A percentile compares a stretch with the other conserved stretches of the same genome.
Conservation (phyloP, 495 filamentous ascomycete genomes). For the Podospora appendiculata region DNA sequence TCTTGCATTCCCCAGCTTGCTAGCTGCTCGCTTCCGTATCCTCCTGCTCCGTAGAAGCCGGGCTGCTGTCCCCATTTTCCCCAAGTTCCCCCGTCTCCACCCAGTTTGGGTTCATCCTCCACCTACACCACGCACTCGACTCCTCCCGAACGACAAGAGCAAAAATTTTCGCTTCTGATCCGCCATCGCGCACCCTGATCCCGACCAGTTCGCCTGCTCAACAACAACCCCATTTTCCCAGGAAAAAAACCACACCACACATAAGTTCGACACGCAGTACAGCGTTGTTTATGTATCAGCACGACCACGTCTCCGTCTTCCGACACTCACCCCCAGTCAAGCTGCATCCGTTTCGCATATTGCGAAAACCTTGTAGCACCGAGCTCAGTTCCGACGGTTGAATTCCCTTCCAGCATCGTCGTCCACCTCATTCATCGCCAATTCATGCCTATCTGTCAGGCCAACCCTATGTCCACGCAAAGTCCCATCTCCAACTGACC, state of each 20-base stretch:
- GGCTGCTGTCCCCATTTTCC: conserved; percentile 1
- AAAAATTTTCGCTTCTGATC: conserved; percentile 12
- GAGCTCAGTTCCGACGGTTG: conserved; percentile 82
- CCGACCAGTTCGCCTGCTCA: background rate
- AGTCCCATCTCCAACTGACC: conserved; percentile 38
- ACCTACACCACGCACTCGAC: conserved; percentile 1
- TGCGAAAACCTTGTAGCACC: conserved; percentile 80
- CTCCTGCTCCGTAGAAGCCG: conserved; percentile 3
- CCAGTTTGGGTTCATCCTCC: conserved; percentile 10
- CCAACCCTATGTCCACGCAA: conserved; percentile 45
- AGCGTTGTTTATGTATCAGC: conserved; percentile 53
- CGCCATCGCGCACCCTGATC: conserved; percentile 2
- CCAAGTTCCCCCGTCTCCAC: conserved; percentile 3
- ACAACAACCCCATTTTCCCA: background rate
- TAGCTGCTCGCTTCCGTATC: background rate
- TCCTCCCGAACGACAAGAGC: background rate
- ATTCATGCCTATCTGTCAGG: conserved; percentile 46
- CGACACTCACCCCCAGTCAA: conserved; percentile 79
- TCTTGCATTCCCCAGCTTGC: background rate
- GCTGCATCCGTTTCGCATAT: conserved; percentile 90
- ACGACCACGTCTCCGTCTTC: conserved; percentile 45
- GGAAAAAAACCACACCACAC: conserved; percentile 24
- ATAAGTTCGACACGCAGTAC: conserved; percentile 33
- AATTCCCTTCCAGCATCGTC: conserved; percentile 21
- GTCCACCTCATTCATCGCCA: conserved; percentile 1